Base-by-base conservation (phyloP, 768 basidiomycete species). In the Clathrus columnatus region DNA sequence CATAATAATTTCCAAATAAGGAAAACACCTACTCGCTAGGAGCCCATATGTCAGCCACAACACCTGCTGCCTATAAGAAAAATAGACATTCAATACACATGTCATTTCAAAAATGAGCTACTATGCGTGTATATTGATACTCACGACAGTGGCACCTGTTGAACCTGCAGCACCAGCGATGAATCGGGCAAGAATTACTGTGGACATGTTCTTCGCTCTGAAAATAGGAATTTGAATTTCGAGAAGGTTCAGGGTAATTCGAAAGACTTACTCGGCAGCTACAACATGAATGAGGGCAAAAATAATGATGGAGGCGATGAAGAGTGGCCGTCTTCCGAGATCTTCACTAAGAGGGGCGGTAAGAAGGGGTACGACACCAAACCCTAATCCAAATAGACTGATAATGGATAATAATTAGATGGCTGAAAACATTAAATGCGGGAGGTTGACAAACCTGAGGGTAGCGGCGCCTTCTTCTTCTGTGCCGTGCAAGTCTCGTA, bases 311-410 rank as follows among this genome's bases (percentile, higher is more conserved):
- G 81, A 81, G 28, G 66, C 70, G 17, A 82, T 63, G 59, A 84
- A 86, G 1, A 87, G 57, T 1, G 78, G 81, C 49, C 77, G 76
- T 42, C 85, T 68, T 11, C 85, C 85, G 55, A 85, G 81, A 62
- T 87, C 85, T 62, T 87, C 85, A 62, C 83, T 85, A 59, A 86
- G 77, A 0, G 84, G 77, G 17, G 85, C 81, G 0, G 84, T 78
- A 17, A 87, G 67, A 3, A 87, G 78, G 0, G 85, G 84, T 16
- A 81, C 68, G 20, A 85, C 32, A 16, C 73, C 81, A 59, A 86
- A 86, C 1, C 83, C 84, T 6, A 87, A 63, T 0, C 78, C 69
- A 65, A 74, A 87, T 26, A 80, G 68, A 54, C 74, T 73, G 71
- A 62, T 71, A 80, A 23, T 62, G 69, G 64, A 32, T 69, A 32